These are phyloP conservation scores for Didymellaceae sp. DNA, from an alignment of 2,329 filamentous ascomycete genomes.

Conservation along the genomic window DNA sequence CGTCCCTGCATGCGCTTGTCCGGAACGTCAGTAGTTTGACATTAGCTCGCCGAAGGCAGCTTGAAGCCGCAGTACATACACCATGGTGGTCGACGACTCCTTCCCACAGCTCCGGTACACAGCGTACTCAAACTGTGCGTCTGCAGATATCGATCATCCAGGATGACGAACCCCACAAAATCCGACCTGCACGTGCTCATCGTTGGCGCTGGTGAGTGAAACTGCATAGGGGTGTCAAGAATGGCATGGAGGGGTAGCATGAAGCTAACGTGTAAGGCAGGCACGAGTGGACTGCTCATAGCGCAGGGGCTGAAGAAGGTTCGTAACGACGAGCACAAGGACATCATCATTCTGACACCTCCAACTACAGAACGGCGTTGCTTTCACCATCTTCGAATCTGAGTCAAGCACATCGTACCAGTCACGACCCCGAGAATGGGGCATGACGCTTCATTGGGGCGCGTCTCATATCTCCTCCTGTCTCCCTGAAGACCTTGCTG, in stretches of 20 bases:
- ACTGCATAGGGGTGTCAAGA: constrained; percentile 6
- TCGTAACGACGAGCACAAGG: constrained; percentile 2
- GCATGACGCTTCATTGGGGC: constrained; percentile 38
- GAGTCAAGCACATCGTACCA: constrained; percentile 21
- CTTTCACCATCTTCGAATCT: constrained; percentile 25
- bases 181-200: constrained; percentile 19
- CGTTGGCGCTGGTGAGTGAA: constrained; percentile 18
- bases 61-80: neutral
- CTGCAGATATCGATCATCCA: neutral
- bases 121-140: neutral
- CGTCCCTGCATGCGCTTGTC: constrained; percentile 12
- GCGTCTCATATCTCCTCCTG: constrained; percentile 25
- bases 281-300: constrained; percentile 21
- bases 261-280: constrained; percentile 11
- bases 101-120: constrained; percentile 7
- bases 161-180: constrained; percentile 7
- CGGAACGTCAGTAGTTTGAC: constrained; percentile 2
- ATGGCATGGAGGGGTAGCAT: constrained; percentile 17
- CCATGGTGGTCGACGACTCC: neutral
- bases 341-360: constrained; percentile 8
- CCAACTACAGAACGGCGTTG: constrained; percentile 11
- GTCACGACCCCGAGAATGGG: constrained; percentile 34
- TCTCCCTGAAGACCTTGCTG: constrained; percentile 25
- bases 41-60: neutral
- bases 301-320: constrained; percentile 24